Evolutionary conservation across 2,329 filamentous ascomycete species (phyloP).

Genomic region (Teratosphaeria viscida): DNA sequence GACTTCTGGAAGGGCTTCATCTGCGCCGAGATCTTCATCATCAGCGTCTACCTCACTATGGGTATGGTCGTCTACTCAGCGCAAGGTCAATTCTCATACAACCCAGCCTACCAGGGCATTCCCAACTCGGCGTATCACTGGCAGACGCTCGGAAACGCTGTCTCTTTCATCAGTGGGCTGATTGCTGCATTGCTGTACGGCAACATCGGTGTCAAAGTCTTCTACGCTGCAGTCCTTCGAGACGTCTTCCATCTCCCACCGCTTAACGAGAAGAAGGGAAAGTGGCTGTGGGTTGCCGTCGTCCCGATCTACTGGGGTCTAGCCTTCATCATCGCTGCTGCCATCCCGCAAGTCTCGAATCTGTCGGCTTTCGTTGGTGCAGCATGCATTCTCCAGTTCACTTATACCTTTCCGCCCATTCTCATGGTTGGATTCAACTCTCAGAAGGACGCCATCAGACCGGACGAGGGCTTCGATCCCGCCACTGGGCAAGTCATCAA

Average conservation of each 20-base stretch:
- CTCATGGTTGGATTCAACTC: constrained; percentile 35
- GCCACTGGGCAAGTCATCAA: constrained; percentile 26
- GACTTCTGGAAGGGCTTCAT: constrained; percentile 1
- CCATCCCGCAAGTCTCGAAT: constrained; percentile 37
- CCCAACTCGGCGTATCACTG: constrained; percentile 22
- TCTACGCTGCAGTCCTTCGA: constrained; percentile 45
- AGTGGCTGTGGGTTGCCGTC: constrained; percentile 39
- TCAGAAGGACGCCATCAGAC: constrained; percentile 28
- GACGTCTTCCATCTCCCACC: constrained; percentile 42
- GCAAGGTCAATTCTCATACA: constrained; percentile 39
- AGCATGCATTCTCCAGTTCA: constrained; percentile 47
- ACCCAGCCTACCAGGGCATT: constrained; percentile 33
- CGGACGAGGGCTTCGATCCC: constrained; percentile 34
- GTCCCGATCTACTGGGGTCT: constrained; percentile 48
- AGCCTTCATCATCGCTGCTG: constrained; percentile 45
- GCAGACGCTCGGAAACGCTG: constrained; percentile 32
- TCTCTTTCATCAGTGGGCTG: constrained; percentile 30
- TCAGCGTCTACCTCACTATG: constrained; percentile 38
- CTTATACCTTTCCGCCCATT: constrained; percentile 48
- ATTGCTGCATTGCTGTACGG: constrained; percentile 33
- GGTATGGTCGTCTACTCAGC: constrained; percentile 38
- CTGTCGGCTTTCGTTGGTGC: constrained; percentile 40
- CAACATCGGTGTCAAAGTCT: constrained; percentile 37
- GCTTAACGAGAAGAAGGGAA: constrained; percentile 40
- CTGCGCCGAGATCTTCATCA: constrained; percentile 39